Evolutionary conservation across 163 green algal species (phyloP).

Genomic region (Volvox carteri): DNA sequence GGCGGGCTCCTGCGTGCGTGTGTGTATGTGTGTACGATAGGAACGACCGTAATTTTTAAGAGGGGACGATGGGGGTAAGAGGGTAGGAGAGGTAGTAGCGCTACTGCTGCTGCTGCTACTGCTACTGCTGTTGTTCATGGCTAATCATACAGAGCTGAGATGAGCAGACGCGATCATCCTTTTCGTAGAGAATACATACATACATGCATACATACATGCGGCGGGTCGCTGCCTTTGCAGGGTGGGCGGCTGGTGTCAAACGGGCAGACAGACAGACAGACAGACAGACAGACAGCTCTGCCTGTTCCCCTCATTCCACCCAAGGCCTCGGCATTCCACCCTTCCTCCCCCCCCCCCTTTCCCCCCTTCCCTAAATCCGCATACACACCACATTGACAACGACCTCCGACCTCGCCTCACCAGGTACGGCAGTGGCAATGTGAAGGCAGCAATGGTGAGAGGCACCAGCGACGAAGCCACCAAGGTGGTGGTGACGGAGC

Average conservation of each 20-base stretch:
- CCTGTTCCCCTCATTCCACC: neutral
- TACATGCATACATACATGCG: too few species aligned
- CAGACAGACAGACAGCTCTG: neutral
- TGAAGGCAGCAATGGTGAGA: conserved; percentile 62
- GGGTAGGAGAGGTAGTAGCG: too few species aligned
- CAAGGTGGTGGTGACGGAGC: conserved; percentile 57
- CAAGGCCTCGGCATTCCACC: neutral
- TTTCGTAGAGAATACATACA: conserved; percentile 25
- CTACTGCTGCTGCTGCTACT: too few species aligned
- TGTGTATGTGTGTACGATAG: too few species aligned
- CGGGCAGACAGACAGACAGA: neutral
- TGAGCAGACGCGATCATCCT: too few species aligned
- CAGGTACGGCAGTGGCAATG: conserved; percentile 59
- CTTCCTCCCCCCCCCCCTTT: neutral
- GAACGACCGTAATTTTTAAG: too few species aligned
- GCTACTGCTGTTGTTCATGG: too few species aligned
- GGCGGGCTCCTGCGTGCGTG: conserved; percentile 47
- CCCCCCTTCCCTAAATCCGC: neutral
- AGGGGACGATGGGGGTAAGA: too few species aligned
- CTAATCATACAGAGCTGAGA: too few species aligned
- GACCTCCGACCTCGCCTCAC: neutral
- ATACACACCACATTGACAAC: neutral
- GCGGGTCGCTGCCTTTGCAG: too few species aligned
- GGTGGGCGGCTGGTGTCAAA: neutral
- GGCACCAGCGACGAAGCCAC: conserved; percentile 59